Base-by-base conservation (phyloP, 176 grass and related monocot species). In the Bonia amplexicaulis region DNA sequence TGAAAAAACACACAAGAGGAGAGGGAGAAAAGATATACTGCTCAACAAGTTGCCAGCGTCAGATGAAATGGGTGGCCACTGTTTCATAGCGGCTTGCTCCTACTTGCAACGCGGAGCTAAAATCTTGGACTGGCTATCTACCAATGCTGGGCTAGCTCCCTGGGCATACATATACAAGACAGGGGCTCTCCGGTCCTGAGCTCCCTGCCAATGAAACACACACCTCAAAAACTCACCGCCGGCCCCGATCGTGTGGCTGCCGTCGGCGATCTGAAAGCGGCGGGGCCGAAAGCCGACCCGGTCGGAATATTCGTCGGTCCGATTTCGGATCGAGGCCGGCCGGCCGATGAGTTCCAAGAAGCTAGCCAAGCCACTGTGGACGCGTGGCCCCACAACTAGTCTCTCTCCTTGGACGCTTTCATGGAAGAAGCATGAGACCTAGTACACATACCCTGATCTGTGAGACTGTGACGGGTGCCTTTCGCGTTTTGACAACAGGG, bases 401-500 rank as follows among this genome's bases (percentile, higher is more conserved):
- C 6, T 63, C 61, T 64, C 26, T 29, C 60, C 13, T 7, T 33
- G 27, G 61, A 64, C 26, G 27, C 57, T 31, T 31, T 64, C 12
- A 31, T 64, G 61, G 26, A 64, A 6, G 13, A 33, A 64, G 68
- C 68, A 13, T 19, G 23, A 79, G 81, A 79, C 73, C 84, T 79
- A 66, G 15, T 9, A 4, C 64, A 19, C 44, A 20, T 68, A 25
- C 22, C n/a, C 57, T 68, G 82, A 85, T 70, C 84, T 48, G 35
- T 33, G 31, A 31, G 31, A 33, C 31, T 33, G 31, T 17, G 44
- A 67, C 33, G 39, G 77, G 40, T 71, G 25, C 74, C 66, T 83
- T 73, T 78, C 74, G 26, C 9, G 73, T 76, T 80, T 74, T 77
- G 77, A 86, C 88, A 83, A 77, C 83, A 85, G 31, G 37, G 4